Base-by-base conservation (phyloP, 2,329 filamentous ascomycete species). In the Diaporthe sp. region DNA sequence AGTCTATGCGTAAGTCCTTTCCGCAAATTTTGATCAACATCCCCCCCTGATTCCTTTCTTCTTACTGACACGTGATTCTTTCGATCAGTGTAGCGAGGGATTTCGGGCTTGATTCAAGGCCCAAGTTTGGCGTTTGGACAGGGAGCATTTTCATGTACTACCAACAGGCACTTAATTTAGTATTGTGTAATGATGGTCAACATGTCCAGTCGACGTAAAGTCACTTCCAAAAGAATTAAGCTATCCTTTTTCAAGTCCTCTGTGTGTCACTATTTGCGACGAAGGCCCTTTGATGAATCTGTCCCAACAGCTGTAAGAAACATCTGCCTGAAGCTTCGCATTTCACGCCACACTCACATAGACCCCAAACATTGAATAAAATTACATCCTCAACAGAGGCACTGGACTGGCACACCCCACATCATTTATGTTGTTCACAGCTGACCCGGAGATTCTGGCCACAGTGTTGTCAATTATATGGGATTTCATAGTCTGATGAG, bases 1-100 rank as follows among this genome's bases (percentile, higher is more conserved):
- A 49, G 34, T 42, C 60, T 61, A 39, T 75, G 75, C 25, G 68
- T 75, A 34, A 70, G 75, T 75, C 8, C 7, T 34, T 7, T 13
- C n/a, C 22, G 4, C 19, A 8, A 8, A 13, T 6, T 1, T 22
- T 8, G 15, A 22, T n/a, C 8, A 17, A 5, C 6, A 39, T 4
- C 22, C 19, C 34, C 13, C 6, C 22, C 15, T 25, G 5, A 12
- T 6, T n/a, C 19, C 7, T 4, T 39, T 17, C 13, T 25, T 12
- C 15, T 31, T 39, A 13, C 65, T 68, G 10, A 68, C 34, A 39
- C 9, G n/a, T 28, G 13, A 44, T 39, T 7, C n/a, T 19, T 31
- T 5, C 39, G 31, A 25, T 19, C 34, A 68, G 65, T 68, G 65
- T 3, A 53, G 34, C 7, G n/a, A 68, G 28, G 46, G 65, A 19